phyloP scores from a whole-genome alignment of 768 basidiomycete species.

The Trametes maxima region DNA sequence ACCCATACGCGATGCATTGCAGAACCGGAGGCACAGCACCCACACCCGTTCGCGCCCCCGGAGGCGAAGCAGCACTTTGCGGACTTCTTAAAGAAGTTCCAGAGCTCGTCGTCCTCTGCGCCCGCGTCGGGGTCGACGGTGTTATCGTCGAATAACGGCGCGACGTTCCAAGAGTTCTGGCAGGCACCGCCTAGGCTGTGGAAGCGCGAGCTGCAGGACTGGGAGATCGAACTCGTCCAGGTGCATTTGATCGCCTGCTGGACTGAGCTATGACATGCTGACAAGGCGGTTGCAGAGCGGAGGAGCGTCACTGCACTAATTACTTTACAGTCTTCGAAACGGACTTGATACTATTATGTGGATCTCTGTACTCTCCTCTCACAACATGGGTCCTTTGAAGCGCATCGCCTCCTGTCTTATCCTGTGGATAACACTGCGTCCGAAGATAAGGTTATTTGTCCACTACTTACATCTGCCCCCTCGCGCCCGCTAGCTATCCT shows the following conservation, averaged over 20 bases:
- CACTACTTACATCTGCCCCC: too few relatives aligned
- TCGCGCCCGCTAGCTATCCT: too few relatives aligned
- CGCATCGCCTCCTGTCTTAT: neutral
- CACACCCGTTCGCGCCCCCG: slow-evolving; percentile 33
- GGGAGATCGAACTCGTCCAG: slow-evolving; percentile 33
- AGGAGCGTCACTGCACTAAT: slow-evolving; percentile 18
- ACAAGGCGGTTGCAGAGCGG: slow-evolving; percentile 9
- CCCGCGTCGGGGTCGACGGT: neutral
- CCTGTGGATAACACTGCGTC: too few relatives aligned
- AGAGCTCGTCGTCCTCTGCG: slow-evolving; percentile 15
- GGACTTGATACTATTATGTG: slow-evolving; percentile 11
- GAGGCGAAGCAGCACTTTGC: slow-evolving; percentile 33
- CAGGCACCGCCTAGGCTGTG: slow-evolving; percentile 31
- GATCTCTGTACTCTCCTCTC: neutral
- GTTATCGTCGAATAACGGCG: slow-evolving; percentile 10
- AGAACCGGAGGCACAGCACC: slow-evolving; percentile 33
- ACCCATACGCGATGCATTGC: neutral
- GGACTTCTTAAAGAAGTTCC: slow-evolving; percentile 32
- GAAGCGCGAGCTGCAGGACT: slow-evolving; percentile 30
- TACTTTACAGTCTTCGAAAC: neutral
- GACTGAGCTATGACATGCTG: neutral
- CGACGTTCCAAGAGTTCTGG: slow-evolving; percentile 34
- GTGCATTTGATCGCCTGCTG: slow-evolving; percentile 15
- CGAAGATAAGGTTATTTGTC: too few relatives aligned
- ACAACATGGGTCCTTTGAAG: neutral